These are phyloP conservation scores for Talaromyces ruber DNA, from an alignment of 495 filamentous ascomycete species.

Conservation along the genomic window DNA sequence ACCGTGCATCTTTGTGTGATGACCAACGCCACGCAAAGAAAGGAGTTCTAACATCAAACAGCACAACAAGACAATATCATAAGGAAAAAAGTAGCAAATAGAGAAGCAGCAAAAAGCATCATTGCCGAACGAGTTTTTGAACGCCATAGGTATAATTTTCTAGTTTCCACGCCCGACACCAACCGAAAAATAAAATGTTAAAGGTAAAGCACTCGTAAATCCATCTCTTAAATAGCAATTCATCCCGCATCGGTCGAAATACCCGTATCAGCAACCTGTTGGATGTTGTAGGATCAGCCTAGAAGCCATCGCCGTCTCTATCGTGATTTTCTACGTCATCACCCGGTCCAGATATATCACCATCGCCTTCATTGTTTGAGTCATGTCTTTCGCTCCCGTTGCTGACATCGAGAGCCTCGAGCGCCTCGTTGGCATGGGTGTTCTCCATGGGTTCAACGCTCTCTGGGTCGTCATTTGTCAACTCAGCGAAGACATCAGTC, in stretches of 20 bases:
- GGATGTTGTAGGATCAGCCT: not conserved
- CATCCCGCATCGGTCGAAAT: not conserved
- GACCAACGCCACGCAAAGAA: not conserved
- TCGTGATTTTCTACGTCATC: constrained; percentile 5
- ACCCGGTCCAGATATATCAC: constrained; percentile 3
- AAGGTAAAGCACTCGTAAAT: not conserved
- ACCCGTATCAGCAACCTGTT: not conserved
- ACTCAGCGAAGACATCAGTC: constrained; percentile 39
- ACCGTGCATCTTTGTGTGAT: not conserved
- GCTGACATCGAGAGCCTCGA: constrained; percentile 35
- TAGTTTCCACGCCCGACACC: not conserved
- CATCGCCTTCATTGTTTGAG: constrained; percentile 10
- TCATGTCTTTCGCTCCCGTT: constrained; percentile 22
- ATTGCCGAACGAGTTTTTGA: not conserved
- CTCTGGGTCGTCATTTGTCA: constrained; percentile 38
- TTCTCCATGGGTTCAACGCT: constrained; percentile 34
- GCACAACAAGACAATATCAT: not conserved
- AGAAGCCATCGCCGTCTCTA: constrained; percentile 8
- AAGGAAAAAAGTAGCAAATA: not conserved
- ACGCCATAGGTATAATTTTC: constrained; percentile 1
- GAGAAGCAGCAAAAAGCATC: not conserved
- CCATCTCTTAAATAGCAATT: not conserved
- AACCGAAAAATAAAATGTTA: not conserved
- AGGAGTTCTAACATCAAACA: not conserved
- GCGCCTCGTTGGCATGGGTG: constrained; percentile 36